Conservation (phyloP, 371 early-diverging fungal genomes). For the Apophysomyces elegans region DNA sequence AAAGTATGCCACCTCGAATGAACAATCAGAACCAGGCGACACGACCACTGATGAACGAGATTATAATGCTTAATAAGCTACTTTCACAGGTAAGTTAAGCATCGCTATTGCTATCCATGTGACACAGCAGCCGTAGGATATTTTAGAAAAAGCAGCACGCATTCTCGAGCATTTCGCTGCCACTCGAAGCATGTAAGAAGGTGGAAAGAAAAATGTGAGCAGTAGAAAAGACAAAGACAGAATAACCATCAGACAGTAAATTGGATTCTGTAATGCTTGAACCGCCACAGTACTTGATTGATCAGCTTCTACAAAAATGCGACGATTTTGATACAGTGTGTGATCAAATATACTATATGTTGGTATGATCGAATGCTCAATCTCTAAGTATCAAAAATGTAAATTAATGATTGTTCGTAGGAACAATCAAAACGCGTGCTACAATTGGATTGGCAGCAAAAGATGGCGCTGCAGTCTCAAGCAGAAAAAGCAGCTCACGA, state of each 20-base stretch:
- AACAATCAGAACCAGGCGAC: conserved; percentile 26
- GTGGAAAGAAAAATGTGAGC: background rate
- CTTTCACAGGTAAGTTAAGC: conserved; percentile 30
- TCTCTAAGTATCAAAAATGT: background rate
- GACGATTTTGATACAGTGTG: conserved; percentile 53
- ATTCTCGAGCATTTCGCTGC: conserved; percentile 45
- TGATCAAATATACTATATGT: conserved; percentile 48
- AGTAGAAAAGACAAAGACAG: background rate
- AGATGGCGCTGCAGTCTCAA: conserved; percentile 18
- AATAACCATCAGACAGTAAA: conserved; percentile 24
- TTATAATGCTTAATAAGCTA: conserved; percentile 32
- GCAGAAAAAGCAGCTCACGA: conserved; percentile 22
- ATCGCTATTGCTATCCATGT: background rate
- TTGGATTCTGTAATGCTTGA: conserved; percentile 19
- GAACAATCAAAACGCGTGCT: conserved; percentile 51
- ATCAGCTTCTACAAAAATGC: conserved; percentile 40
- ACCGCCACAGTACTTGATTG: conserved; percentile 30
- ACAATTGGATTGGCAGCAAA: conserved; percentile 43
- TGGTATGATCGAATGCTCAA: conserved; percentile 23
- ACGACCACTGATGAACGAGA: conserved; percentile 45
- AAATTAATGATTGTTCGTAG: conserved; percentile 4
- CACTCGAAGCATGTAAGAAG: conserved; percentile 32
- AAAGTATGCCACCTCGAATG: conserved; percentile 33
- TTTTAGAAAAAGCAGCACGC: conserved; percentile 46
- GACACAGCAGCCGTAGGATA: conserved; percentile 33